A percentile compares a stretch with the other conserved stretches of the same genome.
Conservation (phyloP, 2,329 filamentous ascomycete species). For the Aspergillus piperis region DNA sequence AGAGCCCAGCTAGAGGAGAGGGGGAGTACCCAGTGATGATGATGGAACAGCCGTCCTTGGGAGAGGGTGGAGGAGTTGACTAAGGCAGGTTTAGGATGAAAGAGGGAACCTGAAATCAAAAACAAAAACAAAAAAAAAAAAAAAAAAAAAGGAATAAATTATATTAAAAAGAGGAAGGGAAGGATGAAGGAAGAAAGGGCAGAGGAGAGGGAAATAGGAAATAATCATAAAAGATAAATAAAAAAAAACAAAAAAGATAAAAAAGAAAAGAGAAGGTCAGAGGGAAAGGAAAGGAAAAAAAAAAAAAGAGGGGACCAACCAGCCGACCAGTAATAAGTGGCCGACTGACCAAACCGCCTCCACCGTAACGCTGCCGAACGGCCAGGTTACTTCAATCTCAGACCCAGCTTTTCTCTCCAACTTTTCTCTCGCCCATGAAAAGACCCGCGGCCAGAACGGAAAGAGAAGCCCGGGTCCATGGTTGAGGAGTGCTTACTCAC, state of each 20-base stretch:
- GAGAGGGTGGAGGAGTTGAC: background rate
- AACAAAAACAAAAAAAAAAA: no score
- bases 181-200: no score
- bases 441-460: constrained; percentile 6
- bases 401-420: background rate
- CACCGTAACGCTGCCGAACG: constrained; percentile 1
- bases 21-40: background rate
- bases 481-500: background rate
- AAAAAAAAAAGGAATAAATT: no score
- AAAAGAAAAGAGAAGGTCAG: background rate
- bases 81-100: background rate
- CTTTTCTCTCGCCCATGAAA: background rate
- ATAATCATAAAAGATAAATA: background rate
- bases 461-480: constrained; percentile 8
- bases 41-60: background rate
- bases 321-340: background rate
- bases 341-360: background rate
- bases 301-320: background rate
- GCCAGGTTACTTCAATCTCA: background rate
- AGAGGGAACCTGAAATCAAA: no score
- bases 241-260: background rate
- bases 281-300: constrained; percentile 2
- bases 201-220: no score
- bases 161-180: no score
- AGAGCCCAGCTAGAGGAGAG: background rate